Evolutionary conservation across 768 basidiomycete genomes (phyloP).

Genomic region (Glaciozyma antarctica): DNA sequence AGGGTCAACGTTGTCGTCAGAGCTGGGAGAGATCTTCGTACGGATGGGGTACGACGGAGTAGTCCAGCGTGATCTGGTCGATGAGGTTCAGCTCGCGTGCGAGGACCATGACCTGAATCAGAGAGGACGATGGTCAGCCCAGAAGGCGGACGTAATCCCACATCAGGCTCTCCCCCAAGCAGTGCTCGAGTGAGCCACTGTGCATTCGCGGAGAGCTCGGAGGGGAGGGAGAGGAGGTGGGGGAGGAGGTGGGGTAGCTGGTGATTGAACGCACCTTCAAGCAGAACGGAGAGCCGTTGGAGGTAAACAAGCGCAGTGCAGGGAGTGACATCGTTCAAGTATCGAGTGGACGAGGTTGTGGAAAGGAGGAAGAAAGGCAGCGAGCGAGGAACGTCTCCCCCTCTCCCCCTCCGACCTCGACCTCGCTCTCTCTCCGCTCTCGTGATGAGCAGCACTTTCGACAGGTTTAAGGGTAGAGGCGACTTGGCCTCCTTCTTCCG

Average conservation of each 20-base stretch:
- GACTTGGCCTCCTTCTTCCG: slow-evolving; percentile 17
- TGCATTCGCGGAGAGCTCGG: background rate
- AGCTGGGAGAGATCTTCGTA: background rate
- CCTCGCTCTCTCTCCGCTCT: background rate
- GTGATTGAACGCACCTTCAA: slow-evolving; percentile 2
- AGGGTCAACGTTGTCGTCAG: background rate
- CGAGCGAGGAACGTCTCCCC: too few relatives aligned
- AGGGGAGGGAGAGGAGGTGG: background rate
- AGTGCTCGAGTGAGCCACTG: too few relatives aligned
- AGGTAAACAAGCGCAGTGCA: slow-evolving; percentile 14
- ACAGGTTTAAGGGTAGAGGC: background rate
- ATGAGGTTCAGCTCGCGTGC: slow-evolving; percentile 7
- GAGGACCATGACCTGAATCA: slow-evolving; percentile 12
- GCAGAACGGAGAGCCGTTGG: slow-evolving; percentile 18
- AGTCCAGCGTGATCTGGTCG: slow-evolving; percentile 7
- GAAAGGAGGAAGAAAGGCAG: too few relatives aligned
- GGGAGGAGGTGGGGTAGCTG: background rate
- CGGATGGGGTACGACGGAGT: slow-evolving; percentile 14
- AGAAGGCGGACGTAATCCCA: too few relatives aligned
- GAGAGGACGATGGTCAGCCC: too few relatives aligned
- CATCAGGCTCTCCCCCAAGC: too few relatives aligned
- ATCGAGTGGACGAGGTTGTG: too few relatives aligned
- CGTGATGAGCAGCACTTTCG: background rate
- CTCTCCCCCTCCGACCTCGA: too few relatives aligned
- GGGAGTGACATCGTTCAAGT: background rate